phyloP scores from a whole-genome alignment of 2,329 filamentous ascomycete species.

The Microcera coccophila region DNA sequence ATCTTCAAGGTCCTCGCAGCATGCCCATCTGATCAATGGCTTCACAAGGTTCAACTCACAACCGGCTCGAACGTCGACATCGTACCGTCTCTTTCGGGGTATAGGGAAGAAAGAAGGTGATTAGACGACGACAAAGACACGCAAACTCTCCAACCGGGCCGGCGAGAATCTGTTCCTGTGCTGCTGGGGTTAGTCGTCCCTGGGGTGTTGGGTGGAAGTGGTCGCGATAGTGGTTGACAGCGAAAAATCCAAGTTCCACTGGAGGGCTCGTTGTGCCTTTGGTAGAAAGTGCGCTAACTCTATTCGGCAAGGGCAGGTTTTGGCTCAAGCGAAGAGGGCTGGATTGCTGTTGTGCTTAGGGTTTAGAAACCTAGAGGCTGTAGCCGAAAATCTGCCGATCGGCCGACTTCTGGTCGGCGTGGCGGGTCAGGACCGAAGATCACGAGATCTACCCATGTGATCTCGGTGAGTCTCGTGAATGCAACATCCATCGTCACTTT shows the following conservation, averaged over 20 bases:
- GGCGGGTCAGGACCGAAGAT: neutral
- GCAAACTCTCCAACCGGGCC: slow-evolving; percentile 37
- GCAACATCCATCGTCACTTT: neutral
- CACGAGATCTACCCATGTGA: neutral
- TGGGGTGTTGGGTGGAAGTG: slow-evolving; percentile 36
- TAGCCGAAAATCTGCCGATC: slow-evolving; percentile 31
- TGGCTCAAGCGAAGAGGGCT: slow-evolving; percentile 35
- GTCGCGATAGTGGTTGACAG: slow-evolving; percentile 39
- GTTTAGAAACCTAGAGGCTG: slow-evolving; percentile 37
- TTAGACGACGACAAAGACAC: slow-evolving; percentile 32
- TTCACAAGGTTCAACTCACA: slow-evolving; percentile 50
- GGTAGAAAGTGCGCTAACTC: slow-evolving; percentile 32
- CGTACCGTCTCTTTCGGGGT: slow-evolving; percentile 38
- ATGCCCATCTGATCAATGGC: slow-evolving; percentile 1
- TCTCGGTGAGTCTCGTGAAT: neutral
- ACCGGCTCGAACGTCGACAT: slow-evolving; percentile 69
- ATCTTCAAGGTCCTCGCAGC: slow-evolving; percentile 14
- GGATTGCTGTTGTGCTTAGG: slow-evolving; percentile 35
- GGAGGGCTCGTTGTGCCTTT: slow-evolving; percentile 40
- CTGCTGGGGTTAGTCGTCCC: slow-evolving; percentile 43
- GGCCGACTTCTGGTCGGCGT: neutral
- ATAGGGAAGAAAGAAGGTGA: slow-evolving; percentile 33
- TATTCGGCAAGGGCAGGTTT: slow-evolving; percentile 28
- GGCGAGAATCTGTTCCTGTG: slow-evolving; percentile 40
- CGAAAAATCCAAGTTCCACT: slow-evolving; percentile 41